These are phyloP conservation scores for Malassezia nana DNA, from an alignment of 1,284 basidiomycete genomes.

Conservation along the genomic window DNA sequence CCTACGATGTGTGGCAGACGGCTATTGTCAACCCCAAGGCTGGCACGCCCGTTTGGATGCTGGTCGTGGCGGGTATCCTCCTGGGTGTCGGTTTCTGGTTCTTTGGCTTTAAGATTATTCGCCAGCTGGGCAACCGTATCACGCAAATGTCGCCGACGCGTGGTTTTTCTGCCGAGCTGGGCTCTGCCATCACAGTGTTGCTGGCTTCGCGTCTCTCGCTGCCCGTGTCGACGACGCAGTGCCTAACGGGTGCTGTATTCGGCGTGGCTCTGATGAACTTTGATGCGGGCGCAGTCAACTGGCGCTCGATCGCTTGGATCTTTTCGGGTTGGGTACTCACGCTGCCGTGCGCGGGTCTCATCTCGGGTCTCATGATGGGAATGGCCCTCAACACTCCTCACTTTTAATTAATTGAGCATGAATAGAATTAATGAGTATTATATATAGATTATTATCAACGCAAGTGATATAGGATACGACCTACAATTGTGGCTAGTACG, in stretches of 20 bases:
- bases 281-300: neutral
- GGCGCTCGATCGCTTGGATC: constrained; percentile 23
- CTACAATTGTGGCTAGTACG: too few relatives aligned
- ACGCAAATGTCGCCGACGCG: constrained; percentile 27
- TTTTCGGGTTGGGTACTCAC: constrained; percentile 28
- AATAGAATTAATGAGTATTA: neutral
- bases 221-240: neutral
- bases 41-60: constrained; percentile 22
- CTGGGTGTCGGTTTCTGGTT: constrained; percentile 24
- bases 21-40: constrained; percentile 10
- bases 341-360: constrained; percentile 23
- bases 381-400: constrained; percentile 27
- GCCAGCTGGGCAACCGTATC: constrained; percentile 25
- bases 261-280: neutral
- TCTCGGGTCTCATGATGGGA: constrained; percentile 21
- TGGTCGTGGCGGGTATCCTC: constrained; percentile 21
- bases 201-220: neutral
- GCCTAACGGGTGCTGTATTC: neutral
- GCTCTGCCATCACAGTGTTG: constrained; percentile 23
- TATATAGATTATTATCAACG: too few relatives aligned
- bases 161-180: constrained; percentile 29
- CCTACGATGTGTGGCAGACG: constrained; percentile 23
- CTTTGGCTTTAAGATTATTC: constrained; percentile 27
- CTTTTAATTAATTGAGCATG: constrained; percentile 8
- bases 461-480: too few relatives aligned